phyloP scores from a whole-genome alignment of 2,329 filamentous ascomycete genomes.

The Penicillium thymicola region DNA sequence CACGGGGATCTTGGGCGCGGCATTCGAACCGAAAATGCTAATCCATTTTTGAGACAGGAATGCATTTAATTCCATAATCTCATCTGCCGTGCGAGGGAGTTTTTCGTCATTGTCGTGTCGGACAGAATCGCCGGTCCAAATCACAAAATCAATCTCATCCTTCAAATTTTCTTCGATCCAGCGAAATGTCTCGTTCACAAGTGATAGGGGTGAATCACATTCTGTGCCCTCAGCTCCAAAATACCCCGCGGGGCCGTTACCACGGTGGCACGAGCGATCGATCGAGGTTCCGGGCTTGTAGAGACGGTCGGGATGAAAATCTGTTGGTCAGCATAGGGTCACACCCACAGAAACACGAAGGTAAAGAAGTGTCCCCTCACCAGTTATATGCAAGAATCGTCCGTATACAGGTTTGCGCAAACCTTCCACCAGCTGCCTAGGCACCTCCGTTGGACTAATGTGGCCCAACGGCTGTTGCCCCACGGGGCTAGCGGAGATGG shows the following conservation, averaged over 20 bases:
- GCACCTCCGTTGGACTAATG: not conserved
- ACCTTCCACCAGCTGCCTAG: not conserved
- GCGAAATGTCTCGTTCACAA: conserved; percentile 83
- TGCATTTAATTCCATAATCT: conserved; percentile 76
- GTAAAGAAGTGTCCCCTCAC: conserved; percentile 12
- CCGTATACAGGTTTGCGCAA: conserved; percentile 17
- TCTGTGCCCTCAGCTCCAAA: conserved; percentile 84
- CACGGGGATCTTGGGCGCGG: conserved; percentile 66
- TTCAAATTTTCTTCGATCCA: conserved; percentile 80
- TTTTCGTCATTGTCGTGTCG: conserved; percentile 84
- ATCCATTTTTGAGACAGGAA: conserved; percentile 72
- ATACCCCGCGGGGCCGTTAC: conserved; percentile 69
- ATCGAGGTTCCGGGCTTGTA: conserved; percentile 78
- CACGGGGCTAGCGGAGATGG: conserved; percentile 14
- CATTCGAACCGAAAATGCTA: conserved; percentile 61
- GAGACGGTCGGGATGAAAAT: conserved; percentile 86
- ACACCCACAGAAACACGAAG: not conserved
- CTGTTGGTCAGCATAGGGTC: conserved; percentile 47
- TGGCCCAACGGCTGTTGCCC: conserved; percentile 12
- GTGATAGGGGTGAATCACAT: conserved; percentile 77
- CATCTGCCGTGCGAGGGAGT: conserved; percentile 68
- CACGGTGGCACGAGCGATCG: conserved; percentile 70
- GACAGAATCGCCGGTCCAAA: conserved; percentile 90
- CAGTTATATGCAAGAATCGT: conserved; percentile 39
- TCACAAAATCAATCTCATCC: conserved; percentile 79